These are phyloP conservation scores for Inonotus obliquus DNA, from an alignment of 1,284 basidiomycete species.

Conservation along the genomic window DNA sequence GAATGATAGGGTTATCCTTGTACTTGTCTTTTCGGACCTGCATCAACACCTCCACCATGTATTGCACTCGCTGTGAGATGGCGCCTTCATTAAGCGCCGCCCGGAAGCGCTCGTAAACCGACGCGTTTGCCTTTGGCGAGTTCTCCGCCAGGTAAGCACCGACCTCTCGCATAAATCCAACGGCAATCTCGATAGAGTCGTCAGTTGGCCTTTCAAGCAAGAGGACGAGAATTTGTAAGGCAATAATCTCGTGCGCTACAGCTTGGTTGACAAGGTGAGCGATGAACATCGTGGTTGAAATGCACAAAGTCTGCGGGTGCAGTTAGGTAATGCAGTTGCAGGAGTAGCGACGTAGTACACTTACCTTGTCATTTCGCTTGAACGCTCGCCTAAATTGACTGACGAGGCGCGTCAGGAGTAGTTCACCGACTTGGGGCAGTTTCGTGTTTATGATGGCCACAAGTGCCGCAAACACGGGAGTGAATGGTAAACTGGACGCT, in stretches of 20 bases:
- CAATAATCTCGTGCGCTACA: conserved; percentile 92
- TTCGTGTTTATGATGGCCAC: conserved; percentile 97
- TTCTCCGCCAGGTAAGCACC: conserved; percentile 94
- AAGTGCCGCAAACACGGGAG: conserved; percentile 93
- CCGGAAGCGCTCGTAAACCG: conserved; percentile 93
- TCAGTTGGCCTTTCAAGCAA: conserved; percentile 95
- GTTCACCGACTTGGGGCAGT: conserved; percentile 92
- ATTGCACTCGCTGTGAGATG: conserved; percentile 96
- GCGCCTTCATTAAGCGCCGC: conserved; percentile 93
- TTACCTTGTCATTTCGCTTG: conserved; percentile 95
- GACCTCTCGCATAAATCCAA: conserved; percentile 96
- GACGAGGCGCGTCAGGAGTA: conserved; percentile 84
- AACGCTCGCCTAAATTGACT: conserved; percentile 95
- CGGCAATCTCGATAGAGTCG: conserved; percentile 97
- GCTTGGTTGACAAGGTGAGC: conserved; percentile 96
- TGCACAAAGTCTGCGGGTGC: conserved; percentile 71
- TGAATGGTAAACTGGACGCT: conserved; percentile 93
- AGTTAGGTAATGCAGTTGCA: neutral
- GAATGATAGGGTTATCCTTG: conserved; percentile 94
- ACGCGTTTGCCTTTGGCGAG: conserved; percentile 90
- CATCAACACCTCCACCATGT: conserved; percentile 99
- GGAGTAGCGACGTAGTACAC: conserved; percentile 25
- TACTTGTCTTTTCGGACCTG: conserved; percentile 97
- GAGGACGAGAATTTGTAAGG: conserved; percentile 91
- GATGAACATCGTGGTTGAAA: conserved; percentile 93